These are phyloP conservation scores for Amanita polypyramis DNA, from an alignment of 768 basidiomycete genomes.

Conservation along the genomic window DNA sequence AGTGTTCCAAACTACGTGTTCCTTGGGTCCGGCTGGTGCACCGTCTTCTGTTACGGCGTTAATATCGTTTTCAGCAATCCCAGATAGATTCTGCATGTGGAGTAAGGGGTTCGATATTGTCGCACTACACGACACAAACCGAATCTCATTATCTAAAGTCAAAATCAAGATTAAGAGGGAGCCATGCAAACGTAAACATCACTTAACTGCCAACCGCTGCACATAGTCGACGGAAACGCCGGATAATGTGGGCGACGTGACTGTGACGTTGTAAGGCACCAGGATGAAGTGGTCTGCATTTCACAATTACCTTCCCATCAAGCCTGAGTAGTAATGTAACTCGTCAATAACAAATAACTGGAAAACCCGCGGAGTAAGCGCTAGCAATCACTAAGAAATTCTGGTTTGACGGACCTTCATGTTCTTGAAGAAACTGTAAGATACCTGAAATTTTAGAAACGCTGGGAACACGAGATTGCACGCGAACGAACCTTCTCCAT, in stretches of 20 bases:
- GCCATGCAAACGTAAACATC: background rate
- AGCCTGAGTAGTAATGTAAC: constrained; percentile 75
- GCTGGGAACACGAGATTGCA: background rate
- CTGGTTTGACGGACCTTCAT: constrained; percentile 34
- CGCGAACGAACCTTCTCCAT: constrained; percentile 56
- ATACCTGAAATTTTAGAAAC: constrained; percentile 2
- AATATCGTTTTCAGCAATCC: constrained; percentile 48
- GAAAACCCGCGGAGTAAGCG: background rate
- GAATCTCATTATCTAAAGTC: constrained; percentile 37
- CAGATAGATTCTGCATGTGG: constrained; percentile 74
- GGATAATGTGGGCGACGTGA: constrained; percentile 72
- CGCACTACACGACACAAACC: constrained; percentile 81
- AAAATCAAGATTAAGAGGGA: background rate
- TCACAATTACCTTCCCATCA: constrained; percentile 59
- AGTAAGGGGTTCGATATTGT: constrained; percentile 68
- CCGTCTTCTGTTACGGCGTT: constrained; percentile 71
- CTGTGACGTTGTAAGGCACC: constrained; percentile 22
- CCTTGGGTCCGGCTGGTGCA: constrained; percentile 71
- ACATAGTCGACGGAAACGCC: constrained; percentile 67
- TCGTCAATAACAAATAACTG: constrained; percentile 76
- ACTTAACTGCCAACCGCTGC: constrained; percentile 65
- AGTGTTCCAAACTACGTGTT: constrained; percentile 73
- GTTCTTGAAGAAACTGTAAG: constrained; percentile 58
- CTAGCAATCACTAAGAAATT: background rate
- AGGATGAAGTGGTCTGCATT: background rate